Percentiles rank a stretch among this genome's conserved stretches.
Conservation (phyloP, 2,329 filamentous ascomycete species). For the Aspergillus japonicus region DNA sequence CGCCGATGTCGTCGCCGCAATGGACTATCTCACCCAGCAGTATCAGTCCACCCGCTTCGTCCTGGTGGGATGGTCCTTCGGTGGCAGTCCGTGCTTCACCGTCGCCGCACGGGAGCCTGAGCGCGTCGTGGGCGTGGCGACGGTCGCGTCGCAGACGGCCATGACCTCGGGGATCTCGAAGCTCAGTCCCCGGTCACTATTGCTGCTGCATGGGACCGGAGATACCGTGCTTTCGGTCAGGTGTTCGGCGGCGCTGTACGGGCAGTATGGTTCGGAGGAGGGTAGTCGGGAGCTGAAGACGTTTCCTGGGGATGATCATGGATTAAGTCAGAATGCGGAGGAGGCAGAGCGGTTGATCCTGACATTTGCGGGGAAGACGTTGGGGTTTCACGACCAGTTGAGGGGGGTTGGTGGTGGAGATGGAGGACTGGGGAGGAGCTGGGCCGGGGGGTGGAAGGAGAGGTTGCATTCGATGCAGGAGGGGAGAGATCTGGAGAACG, state of each 20-base stretch:
- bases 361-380: conserved; percentile 38
- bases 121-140: conserved; percentile 39
- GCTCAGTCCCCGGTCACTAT: conserved; percentile 35
- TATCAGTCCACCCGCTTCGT: conserved; percentile 38
- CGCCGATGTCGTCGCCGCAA: conserved; percentile 37
- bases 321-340: conserved; percentile 37
- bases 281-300: conserved; percentile 34
- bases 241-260: conserved; percentile 39
- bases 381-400: conserved; percentile 25
- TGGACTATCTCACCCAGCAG: conserved; percentile 35
- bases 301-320: conserved; percentile 46
- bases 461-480: conserved; percentile 31
- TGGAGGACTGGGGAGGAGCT: conserved; percentile 19
- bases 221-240: conserved; percentile 35
- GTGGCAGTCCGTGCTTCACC: conserved; percentile 44
- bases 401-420: conserved; percentile 12
- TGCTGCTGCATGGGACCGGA: conserved; percentile 42
- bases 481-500: conserved; percentile 38
- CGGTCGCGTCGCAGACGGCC: conserved; percentile 42
- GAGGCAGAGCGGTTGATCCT: conserved; percentile 42
- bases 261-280: conserved; percentile 36
- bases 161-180: conserved; percentile 34
- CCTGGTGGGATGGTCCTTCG: conserved; percentile 46
- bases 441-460: conserved; percentile 21
- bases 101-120: conserved; percentile 32